phyloP scores from a whole-genome alignment of 2,329 filamentous ascomycete genomes.

The Colletotrichum scovillei region DNA sequence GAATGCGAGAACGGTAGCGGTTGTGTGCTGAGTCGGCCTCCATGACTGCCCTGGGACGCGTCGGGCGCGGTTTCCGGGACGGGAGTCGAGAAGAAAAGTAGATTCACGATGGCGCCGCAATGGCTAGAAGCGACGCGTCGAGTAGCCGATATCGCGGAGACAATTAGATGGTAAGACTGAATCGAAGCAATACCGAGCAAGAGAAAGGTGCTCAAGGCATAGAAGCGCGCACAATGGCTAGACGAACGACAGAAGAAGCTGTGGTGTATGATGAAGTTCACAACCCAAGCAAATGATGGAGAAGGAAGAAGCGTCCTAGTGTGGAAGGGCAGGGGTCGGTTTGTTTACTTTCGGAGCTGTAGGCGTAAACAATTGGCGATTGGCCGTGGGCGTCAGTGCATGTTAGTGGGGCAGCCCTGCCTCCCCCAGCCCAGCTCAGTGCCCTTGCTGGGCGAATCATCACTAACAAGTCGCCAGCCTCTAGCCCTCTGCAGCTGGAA shows the following conservation, averaged over 20 bases:
- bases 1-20: conserved; percentile 59
- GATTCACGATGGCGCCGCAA: conserved; percentile 24
- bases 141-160: not conserved
- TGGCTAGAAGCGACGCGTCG: conserved; percentile 21
- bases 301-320: conserved; percentile 24
- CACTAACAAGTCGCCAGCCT: not conserved
- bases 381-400: conserved; percentile 17
- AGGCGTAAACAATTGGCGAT: conserved; percentile 36
- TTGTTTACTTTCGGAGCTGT: conserved; percentile 34
- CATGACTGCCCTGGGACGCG: conserved; percentile 44
- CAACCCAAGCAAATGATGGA: conserved; percentile 8
- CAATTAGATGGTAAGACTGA: conserved; percentile 26
- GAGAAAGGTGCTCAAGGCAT: conserved; percentile 31
- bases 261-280: conserved; percentile 16
- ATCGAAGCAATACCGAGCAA: conserved; percentile 34
- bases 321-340: conserved; percentile 31
- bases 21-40: conserved; percentile 51
- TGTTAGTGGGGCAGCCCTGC: conserved; percentile 26
- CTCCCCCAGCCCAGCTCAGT: conserved; percentile 1
- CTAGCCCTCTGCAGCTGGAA: not conserved
- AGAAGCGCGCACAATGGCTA: conserved; percentile 27
- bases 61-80: conserved; percentile 28
- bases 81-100: conserved; percentile 23
- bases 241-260: conserved; percentile 8
- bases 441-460: conserved; percentile 25